Evolutionary conservation across 345 rosid species (phyloP).

Genomic region (Limnanthes douglasii): DNA sequence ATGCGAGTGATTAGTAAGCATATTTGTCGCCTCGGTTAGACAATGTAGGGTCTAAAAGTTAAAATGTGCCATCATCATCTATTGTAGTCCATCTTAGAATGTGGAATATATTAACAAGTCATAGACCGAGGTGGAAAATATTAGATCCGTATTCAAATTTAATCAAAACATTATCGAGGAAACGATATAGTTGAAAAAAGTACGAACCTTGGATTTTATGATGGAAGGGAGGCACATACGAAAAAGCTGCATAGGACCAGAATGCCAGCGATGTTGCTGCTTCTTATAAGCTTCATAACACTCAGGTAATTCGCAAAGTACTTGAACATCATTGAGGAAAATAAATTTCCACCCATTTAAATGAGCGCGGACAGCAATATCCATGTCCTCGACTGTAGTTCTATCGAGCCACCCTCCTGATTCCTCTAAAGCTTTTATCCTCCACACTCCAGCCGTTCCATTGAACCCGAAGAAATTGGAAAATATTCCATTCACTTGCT

Average conservation of each 20-base stretch:
- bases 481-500: slow-evolving; percentile 55
- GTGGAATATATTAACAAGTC: too few species aligned
- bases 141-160: too few species aligned
- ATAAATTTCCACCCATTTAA: slow-evolving; percentile 91
- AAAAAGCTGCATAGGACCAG: slow-evolving; percentile 94
- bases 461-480: slow-evolving; percentile 61
- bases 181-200: too few species aligned
- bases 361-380: slow-evolving; percentile 88
- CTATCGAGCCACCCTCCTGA: slow-evolving; percentile 96
- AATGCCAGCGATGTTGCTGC: slow-evolving; percentile 97
- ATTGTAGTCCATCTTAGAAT: too few species aligned
- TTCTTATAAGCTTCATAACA: slow-evolving; percentile 91
- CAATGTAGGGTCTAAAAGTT: too few species aligned
- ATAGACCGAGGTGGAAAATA: too few species aligned
- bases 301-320: slow-evolving; percentile 91
- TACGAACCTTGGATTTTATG: slow-evolving; percentile 75
- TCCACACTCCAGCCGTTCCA: slow-evolving; percentile 85
- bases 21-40: too few species aligned
- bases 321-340: slow-evolving; percentile 79
- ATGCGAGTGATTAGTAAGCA: slow-evolving; percentile 1
- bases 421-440: slow-evolving; percentile 76
- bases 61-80: too few species aligned
- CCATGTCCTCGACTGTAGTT: slow-evolving; percentile 95
- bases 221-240: slow-evolving; percentile 64
- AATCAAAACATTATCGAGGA: too few species aligned